Evolutionary conservation across 768 basidiomycete species (phyloP).

Genomic region (Tricholoma flavovirens): DNA sequence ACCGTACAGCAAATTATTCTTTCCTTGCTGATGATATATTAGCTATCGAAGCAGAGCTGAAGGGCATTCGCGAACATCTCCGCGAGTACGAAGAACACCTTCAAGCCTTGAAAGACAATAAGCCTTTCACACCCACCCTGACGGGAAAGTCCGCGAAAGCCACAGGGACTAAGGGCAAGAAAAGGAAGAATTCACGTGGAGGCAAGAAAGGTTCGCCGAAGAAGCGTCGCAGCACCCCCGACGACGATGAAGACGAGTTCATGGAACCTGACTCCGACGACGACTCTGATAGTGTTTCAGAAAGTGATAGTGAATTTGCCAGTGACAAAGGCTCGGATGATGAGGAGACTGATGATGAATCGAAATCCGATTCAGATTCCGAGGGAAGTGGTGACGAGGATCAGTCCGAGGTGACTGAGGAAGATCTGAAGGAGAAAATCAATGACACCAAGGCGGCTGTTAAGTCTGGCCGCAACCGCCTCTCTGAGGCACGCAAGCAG

Average conservation of each 20-base stretch:
- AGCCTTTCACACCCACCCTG: slow-evolving; percentile 36
- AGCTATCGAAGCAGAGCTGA: slow-evolving; percentile 38
- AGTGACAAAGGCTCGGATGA: slow-evolving; percentile 12
- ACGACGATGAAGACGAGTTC: slow-evolving; percentile 32
- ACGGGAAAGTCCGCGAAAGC: slow-evolving; percentile 26
- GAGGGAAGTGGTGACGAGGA: slow-evolving; percentile 18
- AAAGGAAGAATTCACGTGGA: slow-evolving; percentile 42
- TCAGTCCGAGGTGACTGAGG: slow-evolving; percentile 40
- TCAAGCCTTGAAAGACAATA: slow-evolving; percentile 39
- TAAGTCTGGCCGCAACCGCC: slow-evolving; percentile 31
- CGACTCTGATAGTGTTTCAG: slow-evolving; percentile 23
- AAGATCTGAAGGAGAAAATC: slow-evolving; percentile 40
- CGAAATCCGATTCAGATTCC: slow-evolving; percentile 12
- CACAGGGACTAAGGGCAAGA: slow-evolving; percentile 28
- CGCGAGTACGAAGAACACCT: slow-evolving; percentile 42
- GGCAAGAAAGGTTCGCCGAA: slow-evolving; percentile 41
- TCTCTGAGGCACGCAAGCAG: slow-evolving; percentile 30
- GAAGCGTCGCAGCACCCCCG: slow-evolving; percentile 29
- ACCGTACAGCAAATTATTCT: neutral
- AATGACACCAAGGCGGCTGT: slow-evolving; percentile 34
- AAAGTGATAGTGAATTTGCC: slow-evolving; percentile 17
- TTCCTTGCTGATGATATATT: neutral
- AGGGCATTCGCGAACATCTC: slow-evolving; percentile 29
- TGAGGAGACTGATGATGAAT: slow-evolving; percentile 7
- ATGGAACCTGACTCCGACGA: slow-evolving; percentile 17